Percentiles rank a stretch among this genome's conserved stretches.
Evolutionary conservation across 1,284 basidiomycete genomes (phyloP).

Genomic region (Veloboletus limbatus): DNA sequence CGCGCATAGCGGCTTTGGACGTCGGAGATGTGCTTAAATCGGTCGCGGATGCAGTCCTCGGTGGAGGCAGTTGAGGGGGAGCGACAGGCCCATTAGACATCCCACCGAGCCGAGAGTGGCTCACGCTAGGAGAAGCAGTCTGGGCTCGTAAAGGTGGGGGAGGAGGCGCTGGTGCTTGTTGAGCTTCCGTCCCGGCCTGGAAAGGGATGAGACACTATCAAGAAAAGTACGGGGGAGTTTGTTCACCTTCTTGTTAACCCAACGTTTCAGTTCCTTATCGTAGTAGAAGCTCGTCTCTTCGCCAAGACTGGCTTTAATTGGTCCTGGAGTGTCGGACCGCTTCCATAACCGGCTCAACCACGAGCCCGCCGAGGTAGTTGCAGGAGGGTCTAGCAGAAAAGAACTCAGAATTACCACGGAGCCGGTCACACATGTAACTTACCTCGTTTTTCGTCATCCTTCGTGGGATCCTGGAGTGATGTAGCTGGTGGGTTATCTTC

Average conservation of each 20-base stretch:
- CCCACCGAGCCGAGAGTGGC: slow-evolving; percentile 32
- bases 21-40: slow-evolving; percentile 53
- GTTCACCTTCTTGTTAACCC: slow-evolving; percentile 92
- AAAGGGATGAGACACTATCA: slow-evolving; percentile 6
- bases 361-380: slow-evolving; percentile 43
- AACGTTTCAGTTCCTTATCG: slow-evolving; percentile 91
- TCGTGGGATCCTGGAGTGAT: slow-evolving; percentile 12
- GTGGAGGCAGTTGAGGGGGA: slow-evolving; percentile 42
- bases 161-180: slow-evolving; percentile 44
- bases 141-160: slow-evolving; percentile 62
- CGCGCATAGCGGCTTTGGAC: slow-evolving; percentile 50
- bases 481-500: slow-evolving; percentile 20
- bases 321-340: slow-evolving; percentile 58
- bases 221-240: background rate
- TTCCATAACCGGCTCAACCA: slow-evolving; percentile 85
- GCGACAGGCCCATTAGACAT: slow-evolving; percentile 20
- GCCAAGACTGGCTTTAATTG: slow-evolving; percentile 89
- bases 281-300: slow-evolving; percentile 92
- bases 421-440: background rate
- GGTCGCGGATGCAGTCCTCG: slow-evolving; percentile 59
- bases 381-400: slow-evolving; percentile 24
- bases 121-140: slow-evolving; percentile 72
- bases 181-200: slow-evolving; percentile 52
- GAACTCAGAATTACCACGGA: background rate
- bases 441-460: slow-evolving; percentile 27